Percentiles rank a stretch among this genome's conserved stretches.
Evolutionary conservation across 2,329 filamentous ascomycete genomes (phyloP).

Genomic region (Hypoxylon sp.): DNA sequence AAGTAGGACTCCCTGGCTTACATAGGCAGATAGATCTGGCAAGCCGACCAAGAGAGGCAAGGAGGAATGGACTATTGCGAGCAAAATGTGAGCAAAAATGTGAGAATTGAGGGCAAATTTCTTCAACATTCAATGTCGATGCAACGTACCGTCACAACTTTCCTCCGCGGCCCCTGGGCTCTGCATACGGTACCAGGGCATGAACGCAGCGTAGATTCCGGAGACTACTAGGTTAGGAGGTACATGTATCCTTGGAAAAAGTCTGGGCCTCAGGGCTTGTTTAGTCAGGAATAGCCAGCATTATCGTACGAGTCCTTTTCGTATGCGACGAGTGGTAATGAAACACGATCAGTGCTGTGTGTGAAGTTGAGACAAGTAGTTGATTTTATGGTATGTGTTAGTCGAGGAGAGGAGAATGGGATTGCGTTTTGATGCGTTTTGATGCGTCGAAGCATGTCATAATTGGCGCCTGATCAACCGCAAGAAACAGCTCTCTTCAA

Average conservation of each 20-base stretch:
- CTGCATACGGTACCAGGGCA: constrained; percentile 28
- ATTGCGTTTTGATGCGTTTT: not conserved
- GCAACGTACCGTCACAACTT: constrained; percentile 40
- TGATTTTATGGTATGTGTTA: constrained; percentile 10
- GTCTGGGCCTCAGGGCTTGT: constrained; percentile 28
- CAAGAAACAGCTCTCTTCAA: not conserved
- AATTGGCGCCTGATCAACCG: constrained; percentile 13
- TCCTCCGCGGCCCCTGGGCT: constrained; percentile 35
- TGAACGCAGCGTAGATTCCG: constrained; percentile 14
- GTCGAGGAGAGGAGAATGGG: not conserved
- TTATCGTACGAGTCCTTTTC: constrained; percentile 36
- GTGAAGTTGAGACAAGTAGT: not conserved
- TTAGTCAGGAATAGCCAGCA: constrained; percentile 15
- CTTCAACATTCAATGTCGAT: constrained; percentile 22
- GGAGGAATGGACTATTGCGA: constrained; percentile 2
- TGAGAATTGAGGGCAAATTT: constrained; percentile 13
- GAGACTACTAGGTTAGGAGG: constrained; percentile 1
- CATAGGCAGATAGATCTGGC: constrained; percentile 29
- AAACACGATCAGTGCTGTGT: constrained; percentile 22
- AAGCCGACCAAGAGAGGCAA: constrained; percentile 17
- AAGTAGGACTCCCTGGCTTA: constrained; percentile 32
- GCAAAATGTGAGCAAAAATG: constrained; percentile 10
- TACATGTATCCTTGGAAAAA: constrained; percentile 15
- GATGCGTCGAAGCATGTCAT: constrained; percentile 1
- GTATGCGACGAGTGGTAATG: constrained; percentile 17